Evolutionary conservation across 345 rosid species (phyloP).

Genomic region (Cardamine chenopodiifolia): DNA sequence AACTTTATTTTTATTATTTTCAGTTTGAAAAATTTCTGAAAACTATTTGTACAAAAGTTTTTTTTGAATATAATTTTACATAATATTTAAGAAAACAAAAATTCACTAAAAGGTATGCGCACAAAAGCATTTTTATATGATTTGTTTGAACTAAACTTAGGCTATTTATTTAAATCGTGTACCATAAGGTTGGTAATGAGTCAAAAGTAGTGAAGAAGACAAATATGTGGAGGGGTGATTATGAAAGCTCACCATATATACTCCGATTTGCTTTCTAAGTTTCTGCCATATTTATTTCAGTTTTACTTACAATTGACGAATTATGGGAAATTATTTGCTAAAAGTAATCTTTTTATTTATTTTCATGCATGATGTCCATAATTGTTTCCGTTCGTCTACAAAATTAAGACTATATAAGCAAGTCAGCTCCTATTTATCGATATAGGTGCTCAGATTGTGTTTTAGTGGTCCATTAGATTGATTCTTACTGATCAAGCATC

Average conservation of each 20-base stretch:
- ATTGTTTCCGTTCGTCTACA: background rate
- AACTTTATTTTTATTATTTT: too few species aligned
- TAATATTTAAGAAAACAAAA: too few species aligned
- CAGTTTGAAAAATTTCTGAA: too few species aligned
- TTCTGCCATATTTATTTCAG: slow-evolving; percentile 19
- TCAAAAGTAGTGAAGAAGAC: slow-evolving; percentile 20
- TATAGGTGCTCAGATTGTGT: background rate
- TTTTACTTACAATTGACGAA: slow-evolving; percentile 38
- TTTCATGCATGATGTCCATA: slow-evolving; percentile 1
- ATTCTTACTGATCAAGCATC: background rate
- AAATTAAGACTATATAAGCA: background rate
- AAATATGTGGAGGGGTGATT: slow-evolving; percentile 29
- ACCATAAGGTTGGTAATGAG: slow-evolving; percentile 35
- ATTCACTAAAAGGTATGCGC: background rate
- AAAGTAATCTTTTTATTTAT: background rate
- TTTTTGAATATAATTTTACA: too few species aligned
- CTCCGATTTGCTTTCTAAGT: slow-evolving; percentile 29
- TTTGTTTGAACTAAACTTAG: background rate
- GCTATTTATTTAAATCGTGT: background rate
- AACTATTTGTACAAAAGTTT: too few species aligned
- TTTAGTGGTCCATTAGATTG: background rate
- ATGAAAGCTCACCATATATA: slow-evolving; percentile 40
- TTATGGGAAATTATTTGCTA: slow-evolving; percentile 11
- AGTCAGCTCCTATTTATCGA: background rate
- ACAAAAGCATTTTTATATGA: background rate